Conservation (phyloP, 306 rosid species). For the Corylus heterophylla region DNA sequence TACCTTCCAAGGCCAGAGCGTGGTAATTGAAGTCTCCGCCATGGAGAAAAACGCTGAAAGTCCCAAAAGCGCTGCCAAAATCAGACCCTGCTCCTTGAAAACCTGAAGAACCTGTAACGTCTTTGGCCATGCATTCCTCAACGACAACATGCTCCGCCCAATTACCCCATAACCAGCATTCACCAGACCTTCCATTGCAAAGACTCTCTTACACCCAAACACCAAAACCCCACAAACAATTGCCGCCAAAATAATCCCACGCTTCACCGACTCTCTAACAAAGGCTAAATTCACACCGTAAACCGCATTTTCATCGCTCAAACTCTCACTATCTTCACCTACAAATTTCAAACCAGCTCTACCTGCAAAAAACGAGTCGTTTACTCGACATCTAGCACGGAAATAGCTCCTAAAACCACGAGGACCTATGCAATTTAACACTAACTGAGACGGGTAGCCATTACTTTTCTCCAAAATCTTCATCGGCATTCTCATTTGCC, state of each 20-base stretch:
- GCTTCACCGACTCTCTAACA: conserved; percentile 43
- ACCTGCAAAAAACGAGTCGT: conserved; percentile 20
- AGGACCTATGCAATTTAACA: conserved; percentile 24
- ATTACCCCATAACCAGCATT: conserved; percentile 70
- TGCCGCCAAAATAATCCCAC: conserved; percentile 67
- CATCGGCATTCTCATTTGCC: conserved; percentile 32
- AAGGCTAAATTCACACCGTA: conserved; percentile 38
- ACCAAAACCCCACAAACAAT: conserved; percentile 64
- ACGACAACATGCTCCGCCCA: conserved; percentile 68
- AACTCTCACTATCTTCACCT: conserved; percentile 36
- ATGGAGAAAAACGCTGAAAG: conserved; percentile 98
- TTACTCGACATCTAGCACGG: conserved; percentile 15
- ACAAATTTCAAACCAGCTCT: conserved; percentile 45
- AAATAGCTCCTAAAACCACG: conserved; percentile 27
- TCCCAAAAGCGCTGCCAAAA: conserved; percentile 81
- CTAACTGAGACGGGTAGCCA: conserved; percentile 30
- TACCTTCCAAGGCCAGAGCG: conserved; percentile 99
- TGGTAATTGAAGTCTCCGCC: conserved; percentile 98
- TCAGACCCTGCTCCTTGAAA: conserved; percentile 89
- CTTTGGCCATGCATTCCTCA: conserved; percentile 85
- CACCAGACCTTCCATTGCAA: conserved; percentile 65
- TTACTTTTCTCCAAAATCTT: conserved; percentile 35
- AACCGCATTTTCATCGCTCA: conserved; percentile 28
- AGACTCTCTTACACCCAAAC: conserved; percentile 60
- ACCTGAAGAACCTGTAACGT: conserved; percentile 64